phyloP scores from a whole-genome alignment of 805 yeast genomes.

The Pichia kluyveri region DNA sequence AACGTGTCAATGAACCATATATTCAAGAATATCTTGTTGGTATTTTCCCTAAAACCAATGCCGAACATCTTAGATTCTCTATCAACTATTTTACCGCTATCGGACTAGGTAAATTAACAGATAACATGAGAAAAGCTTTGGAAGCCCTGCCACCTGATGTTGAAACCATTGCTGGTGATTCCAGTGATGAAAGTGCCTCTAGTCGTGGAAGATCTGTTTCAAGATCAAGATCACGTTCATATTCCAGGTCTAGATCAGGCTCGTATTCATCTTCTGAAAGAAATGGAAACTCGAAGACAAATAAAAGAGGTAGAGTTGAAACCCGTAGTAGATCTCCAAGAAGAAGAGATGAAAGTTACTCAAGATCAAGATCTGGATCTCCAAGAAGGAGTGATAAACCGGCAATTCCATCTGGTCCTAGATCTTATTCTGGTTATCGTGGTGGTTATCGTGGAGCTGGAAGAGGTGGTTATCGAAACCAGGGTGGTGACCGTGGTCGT shows the following conservation, averaged over 20 bases:
- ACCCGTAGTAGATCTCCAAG: not conserved
- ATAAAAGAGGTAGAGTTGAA: not conserved
- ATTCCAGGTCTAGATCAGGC: conserved; percentile 12
- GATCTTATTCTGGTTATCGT: not conserved
- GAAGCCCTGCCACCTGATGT: conserved; percentile 17
- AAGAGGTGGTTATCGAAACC: not conserved
- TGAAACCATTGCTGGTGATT: conserved; percentile 8
- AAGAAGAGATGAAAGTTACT: conserved; percentile 5
- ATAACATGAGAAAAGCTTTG: conserved; percentile 54
- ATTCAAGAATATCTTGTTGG: conserved; percentile 42
- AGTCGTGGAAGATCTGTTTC: conserved; percentile 13
- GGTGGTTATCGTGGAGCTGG: conserved; percentile 1
- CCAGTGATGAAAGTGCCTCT: not conserved
- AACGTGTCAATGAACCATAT: conserved; percentile 43
- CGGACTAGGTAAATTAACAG: conserved; percentile 78
- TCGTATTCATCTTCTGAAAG: not conserved
- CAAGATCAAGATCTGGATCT: conserved; percentile 12
- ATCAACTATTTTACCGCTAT: conserved; percentile 92
- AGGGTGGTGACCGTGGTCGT: not conserved
- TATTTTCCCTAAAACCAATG: conserved; percentile 53
- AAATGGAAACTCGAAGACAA: too few species aligned
- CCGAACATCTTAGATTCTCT: conserved; percentile 57
- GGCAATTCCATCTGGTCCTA: conserved; percentile 1
- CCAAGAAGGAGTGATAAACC: conserved; percentile 1
- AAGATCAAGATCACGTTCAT: conserved; percentile 12